These are phyloP conservation scores for Fusarium acutatum DNA, from an alignment of 2,329 filamentous ascomycete species.

Conservation along the genomic window DNA sequence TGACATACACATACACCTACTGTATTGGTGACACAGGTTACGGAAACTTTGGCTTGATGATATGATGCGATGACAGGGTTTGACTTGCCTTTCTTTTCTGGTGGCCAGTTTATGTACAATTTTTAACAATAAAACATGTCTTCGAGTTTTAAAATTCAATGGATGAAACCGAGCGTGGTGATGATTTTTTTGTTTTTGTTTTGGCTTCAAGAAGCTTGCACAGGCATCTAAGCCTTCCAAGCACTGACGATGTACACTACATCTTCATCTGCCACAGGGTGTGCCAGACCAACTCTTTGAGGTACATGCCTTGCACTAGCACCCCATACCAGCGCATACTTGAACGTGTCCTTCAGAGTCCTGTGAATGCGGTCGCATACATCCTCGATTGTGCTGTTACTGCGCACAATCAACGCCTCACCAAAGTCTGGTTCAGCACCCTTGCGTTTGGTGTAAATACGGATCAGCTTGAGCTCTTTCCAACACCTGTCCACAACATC, in stretches of 20 bases:
- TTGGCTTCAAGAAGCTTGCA: background rate
- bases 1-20: slow-evolving; percentile 18
- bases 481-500: slow-evolving; percentile 96
- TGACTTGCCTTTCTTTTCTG: slow-evolving; percentile 30
- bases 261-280: slow-evolving; percentile 77
- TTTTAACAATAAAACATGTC: slow-evolving; percentile 31
- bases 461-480: slow-evolving; percentile 88
- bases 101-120: slow-evolving; percentile 31
- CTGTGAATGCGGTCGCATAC: slow-evolving; percentile 96
- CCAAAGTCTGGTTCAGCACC: slow-evolving; percentile 87
- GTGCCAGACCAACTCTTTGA: slow-evolving; percentile 87
- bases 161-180: background rate
- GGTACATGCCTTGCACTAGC: slow-evolving; percentile 94
- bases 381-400: slow-evolving; percentile 90
- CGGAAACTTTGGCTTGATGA: slow-evolving; percentile 40
- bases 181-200: background rate
- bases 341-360: slow-evolving; percentile 97
- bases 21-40: slow-evolving; percentile 30
- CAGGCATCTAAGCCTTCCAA: slow-evolving; percentile 62
- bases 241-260: slow-evolving; percentile 74
- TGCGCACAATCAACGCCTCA: slow-evolving; percentile 92
- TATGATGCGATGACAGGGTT: slow-evolving; percentile 41
- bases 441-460: slow-evolving; percentile 97
- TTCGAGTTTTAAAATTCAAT: background rate
- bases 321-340: slow-evolving; percentile 98